Base-by-base conservation (phyloP, 2,329 filamentous ascomycete species). In the Catunica adiposa region DNA sequence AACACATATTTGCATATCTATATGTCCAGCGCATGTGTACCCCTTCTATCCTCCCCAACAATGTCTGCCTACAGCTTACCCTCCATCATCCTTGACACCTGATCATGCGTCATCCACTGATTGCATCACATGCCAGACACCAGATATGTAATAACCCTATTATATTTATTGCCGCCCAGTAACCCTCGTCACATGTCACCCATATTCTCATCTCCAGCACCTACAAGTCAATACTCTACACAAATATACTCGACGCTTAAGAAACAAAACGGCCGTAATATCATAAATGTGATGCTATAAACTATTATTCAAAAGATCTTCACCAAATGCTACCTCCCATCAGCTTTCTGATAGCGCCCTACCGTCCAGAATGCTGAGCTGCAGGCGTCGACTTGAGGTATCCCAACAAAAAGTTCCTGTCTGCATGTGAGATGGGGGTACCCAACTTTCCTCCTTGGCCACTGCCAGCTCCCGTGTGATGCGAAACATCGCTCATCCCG, bases 321-420 rank as follows among this genome's bases (percentile, higher is more conserved):
- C 11, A 34, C 29, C 29, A 34, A 34, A 34, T 11, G 11, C 29
- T 11, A n/a, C 29, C 29, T 34, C 29, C 29, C 11, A 5, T 34
- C 29, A 34, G 5, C 11, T 34, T 34, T 5, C 29, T 34, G 11
- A 34, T 5, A 8, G 3, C 31, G 3, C 11, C 31, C 51, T 50
- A 59, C 23, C 51, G 29, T 17, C 51, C 37, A 2, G 51, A 44
- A 6, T 51, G 44, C 51, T 59, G 51, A 26, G 54, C 46, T 37
- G 69, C 69, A 9, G 73, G 72, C 2, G 73, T 71, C 25, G 72
- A 72, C 60, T 86, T 79, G 62, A 94, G 69, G 64, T 88, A 92
- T 8, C 78, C 83, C 53, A 92, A 72, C 64, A 94, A 69, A 62
- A 92, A 92, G 15, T 75, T 82, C 64, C 85, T 83, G 61, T 92